Base-by-base conservation (phyloP, 2,329 filamentous ascomycete species). In the Fusarium austroafricanum region DNA sequence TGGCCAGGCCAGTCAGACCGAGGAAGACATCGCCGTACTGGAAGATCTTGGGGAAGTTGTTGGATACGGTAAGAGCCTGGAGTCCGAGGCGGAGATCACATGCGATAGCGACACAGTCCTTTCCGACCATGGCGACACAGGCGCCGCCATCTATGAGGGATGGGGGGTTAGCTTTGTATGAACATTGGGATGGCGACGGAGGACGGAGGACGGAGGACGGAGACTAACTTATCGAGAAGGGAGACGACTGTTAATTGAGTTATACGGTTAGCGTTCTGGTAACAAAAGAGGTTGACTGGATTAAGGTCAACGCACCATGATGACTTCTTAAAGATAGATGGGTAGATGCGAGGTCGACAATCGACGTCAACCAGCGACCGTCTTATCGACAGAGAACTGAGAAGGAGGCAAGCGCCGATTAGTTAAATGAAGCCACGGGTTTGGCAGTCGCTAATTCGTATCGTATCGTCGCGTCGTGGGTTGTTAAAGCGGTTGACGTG, bases 1-100 rank as follows among this genome's bases (percentile, higher is more conserved):
- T 99, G 65, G 96, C 96, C 51, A 99, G 92, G 56, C 96, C 96
- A 6, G 96, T 98, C 65, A 99, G 90, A 57, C 96, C 96, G 35
- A 99, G 92, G 83, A 96, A 97, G 75, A 96, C 93, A 64, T 95
- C 93, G 77, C 93, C 94, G 87, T 97, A 98, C 81, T 91, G 90
- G 89, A 98, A 98, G 86, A 99, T 93, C 87, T 99, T 99, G 84
- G 96, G 96, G 87, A 98, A 98, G 90, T 98, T 96, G 90, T 99
- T 99, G 80, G 94, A 97, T 62, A 99, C 92, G 68, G 96, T 99
- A 78, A 99, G 87, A 78, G 96, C 88, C 84, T 99, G 96, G 78
- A 98, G 90, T 76, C 96, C 96, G 72, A 99, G 93, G 70, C 96
- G 95, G 72, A 99, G 93, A 83, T 99, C 96, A 86, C 96, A 99